phyloP scores from a whole-genome alignment of 495 filamentous ascomycete species.

The Neurospora intermedia region DNA sequence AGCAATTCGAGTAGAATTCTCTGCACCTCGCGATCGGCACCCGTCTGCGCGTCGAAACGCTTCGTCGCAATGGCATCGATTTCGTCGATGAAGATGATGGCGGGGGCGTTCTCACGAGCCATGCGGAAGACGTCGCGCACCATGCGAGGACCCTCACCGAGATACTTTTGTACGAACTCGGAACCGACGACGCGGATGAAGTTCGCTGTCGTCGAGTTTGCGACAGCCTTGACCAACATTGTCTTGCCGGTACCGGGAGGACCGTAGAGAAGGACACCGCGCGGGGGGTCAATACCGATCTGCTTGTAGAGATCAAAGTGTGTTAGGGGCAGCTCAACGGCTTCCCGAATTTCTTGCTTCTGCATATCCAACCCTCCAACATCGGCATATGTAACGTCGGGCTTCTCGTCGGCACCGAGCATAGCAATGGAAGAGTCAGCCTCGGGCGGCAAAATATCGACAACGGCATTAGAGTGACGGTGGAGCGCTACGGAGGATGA shows the following conservation, averaged over 20 bases:
- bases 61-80: slow-evolving; percentile 99
- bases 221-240: slow-evolving; percentile 97
- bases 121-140: slow-evolving; percentile 98
- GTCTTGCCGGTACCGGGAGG: slow-evolving; percentile 97
- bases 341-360: slow-evolving; percentile 97
- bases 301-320: slow-evolving; percentile 98
- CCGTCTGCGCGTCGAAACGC: slow-evolving; percentile 96
- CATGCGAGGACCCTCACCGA: slow-evolving; percentile 96
- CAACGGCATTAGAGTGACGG: slow-evolving; percentile 94
- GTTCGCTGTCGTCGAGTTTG: slow-evolving; percentile 94
- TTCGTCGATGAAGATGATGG: slow-evolving; percentile 99
- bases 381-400: slow-evolving; percentile 95
- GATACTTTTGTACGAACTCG: slow-evolving; percentile 97
- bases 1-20: slow-evolving; percentile 93
- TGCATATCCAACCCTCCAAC: slow-evolving; percentile 99
- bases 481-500: slow-evolving; percentile 95
- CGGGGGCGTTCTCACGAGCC: slow-evolving; percentile 94
- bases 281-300: slow-evolving; percentile 95
- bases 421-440: slow-evolving; percentile 98
- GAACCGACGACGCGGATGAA: slow-evolving; percentile 98
- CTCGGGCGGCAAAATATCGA: slow-evolving; percentile 95
- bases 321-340: slow-evolving; percentile 89
- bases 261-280: slow-evolving; percentile 90
- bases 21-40: slow-evolving; percentile 95
- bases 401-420: slow-evolving; percentile 93